A percentile compares a stretch with the other conserved stretches of the same genome.
Conservation (phyloP, 1,284 basidiomycete genomes). For the Malassezia equina region DNA sequence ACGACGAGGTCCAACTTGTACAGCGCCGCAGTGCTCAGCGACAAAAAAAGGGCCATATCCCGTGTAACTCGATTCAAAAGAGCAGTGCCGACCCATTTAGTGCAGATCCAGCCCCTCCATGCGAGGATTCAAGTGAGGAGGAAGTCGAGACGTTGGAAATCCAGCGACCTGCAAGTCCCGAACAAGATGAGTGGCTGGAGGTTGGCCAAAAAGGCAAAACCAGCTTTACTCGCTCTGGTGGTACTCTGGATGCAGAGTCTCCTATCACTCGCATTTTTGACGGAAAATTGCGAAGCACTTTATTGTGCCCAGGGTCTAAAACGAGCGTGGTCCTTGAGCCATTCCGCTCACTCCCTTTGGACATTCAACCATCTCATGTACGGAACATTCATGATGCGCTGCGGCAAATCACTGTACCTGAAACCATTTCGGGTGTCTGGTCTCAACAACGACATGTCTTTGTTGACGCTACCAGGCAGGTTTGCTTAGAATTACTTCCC, state of each 20-base stretch:
- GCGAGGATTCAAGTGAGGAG: conserved; percentile 16
- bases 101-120: not conserved
- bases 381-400: conserved; percentile 74
- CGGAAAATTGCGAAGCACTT: conserved; percentile 78
- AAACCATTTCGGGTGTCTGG: conserved; percentile 66
- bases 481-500: conserved; percentile 75
- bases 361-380: conserved; percentile 66
- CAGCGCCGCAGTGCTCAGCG: not conserved
- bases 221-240: conserved; percentile 70
- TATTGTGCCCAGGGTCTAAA: conserved; percentile 66
- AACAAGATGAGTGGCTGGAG: conserved; percentile 64
- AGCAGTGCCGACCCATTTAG: not conserved
- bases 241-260: conserved; percentile 60
- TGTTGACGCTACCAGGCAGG: conserved; percentile 75
- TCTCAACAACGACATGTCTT: conserved; percentile 45
- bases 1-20: conserved; percentile 69
- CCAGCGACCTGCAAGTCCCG: conserved; percentile 36
- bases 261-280: conserved; percentile 87
- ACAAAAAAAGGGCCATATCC: not conserved
- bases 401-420: conserved; percentile 65
- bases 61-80: not conserved
- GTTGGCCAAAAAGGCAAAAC: conserved; percentile 80
- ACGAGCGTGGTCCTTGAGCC: conserved; percentile 86
- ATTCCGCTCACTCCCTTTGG: conserved; percentile 77
- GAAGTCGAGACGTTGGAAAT: conserved; percentile 51